Conservation (phyloP, 2,329 filamentous ascomycete species). For the Colletotrichum phormii region DNA sequence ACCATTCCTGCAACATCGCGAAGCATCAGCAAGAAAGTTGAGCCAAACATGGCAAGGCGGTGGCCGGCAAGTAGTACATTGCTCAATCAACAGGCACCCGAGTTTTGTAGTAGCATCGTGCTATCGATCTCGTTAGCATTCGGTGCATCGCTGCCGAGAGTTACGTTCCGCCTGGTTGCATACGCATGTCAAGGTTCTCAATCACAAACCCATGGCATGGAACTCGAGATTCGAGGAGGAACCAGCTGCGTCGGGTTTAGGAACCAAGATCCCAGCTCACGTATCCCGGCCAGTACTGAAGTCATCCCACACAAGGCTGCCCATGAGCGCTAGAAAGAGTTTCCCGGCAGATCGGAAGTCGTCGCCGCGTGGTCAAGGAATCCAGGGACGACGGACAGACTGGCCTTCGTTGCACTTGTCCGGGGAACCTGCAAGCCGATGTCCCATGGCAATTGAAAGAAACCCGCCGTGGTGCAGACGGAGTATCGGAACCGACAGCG, state of each 20-base stretch:
- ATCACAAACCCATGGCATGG: background rate
- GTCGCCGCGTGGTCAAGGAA: constrained; percentile 16
- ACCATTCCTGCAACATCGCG: background rate
- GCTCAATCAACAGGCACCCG: background rate
- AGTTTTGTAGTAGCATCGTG: background rate
- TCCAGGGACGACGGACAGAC: constrained; percentile 28
- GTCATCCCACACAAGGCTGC: background rate
- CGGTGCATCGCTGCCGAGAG: background rate
- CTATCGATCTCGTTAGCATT: background rate
- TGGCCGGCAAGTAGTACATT: background rate
- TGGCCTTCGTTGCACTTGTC: constrained; percentile 19
- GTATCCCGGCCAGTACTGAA: background rate
- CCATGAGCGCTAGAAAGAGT: background rate
- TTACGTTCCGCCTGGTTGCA: background rate
- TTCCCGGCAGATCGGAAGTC: constrained; percentile 17
- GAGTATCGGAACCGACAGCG: background rate
- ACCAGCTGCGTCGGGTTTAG: background rate
- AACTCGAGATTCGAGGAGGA: background rate
- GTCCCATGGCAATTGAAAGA: background rate
- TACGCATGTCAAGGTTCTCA: background rate
- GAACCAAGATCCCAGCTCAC: constrained; percentile 6
- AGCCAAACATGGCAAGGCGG: background rate
- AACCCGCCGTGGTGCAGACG: background rate
- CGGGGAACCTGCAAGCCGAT: background rate
- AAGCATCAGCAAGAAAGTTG: background rate